Percentiles rank a stretch among this genome's conserved stretches.
Evolutionary conservation across 768 basidiomycete species (phyloP).

Genomic region (Agrocybe pediades): DNA sequence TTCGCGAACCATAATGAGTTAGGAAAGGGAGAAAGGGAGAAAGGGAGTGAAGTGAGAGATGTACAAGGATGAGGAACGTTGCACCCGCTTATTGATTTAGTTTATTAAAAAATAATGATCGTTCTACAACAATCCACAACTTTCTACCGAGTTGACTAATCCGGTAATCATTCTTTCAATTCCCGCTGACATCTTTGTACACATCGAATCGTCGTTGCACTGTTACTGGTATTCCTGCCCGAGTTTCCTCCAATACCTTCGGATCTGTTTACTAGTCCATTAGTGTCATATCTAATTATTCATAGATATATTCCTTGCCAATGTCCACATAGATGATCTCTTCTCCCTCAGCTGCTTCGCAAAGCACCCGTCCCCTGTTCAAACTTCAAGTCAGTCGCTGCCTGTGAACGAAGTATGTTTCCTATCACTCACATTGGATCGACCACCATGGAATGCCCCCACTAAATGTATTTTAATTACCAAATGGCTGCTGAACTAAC

Average conservation of each 20-base stretch:
- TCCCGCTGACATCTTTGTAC: slow-evolving; percentile 69
- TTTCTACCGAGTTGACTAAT: slow-evolving; percentile 43
- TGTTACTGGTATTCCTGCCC: slow-evolving; percentile 90
- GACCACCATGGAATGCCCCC: slow-evolving; percentile 91
- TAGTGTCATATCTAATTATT: neutral
- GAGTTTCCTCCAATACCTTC: slow-evolving; percentile 59
- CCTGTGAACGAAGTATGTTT: neutral
- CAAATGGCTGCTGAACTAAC: neutral
- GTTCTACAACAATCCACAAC: slow-evolving; percentile 46
- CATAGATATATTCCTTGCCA: slow-evolving; percentile 49
- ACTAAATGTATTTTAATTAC: slow-evolving; percentile 42
- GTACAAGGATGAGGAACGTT: neutral
- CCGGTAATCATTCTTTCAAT: slow-evolving; percentile 27
- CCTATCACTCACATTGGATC: slow-evolving; percentile 72
- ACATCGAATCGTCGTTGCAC: slow-evolving; percentile 91
- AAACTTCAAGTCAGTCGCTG: neutral
- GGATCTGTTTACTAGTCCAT: slow-evolving; percentile 42
- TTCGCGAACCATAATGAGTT: slow-evolving; percentile 24
- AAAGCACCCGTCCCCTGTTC: slow-evolving; percentile 71
- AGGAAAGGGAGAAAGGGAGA: slow-evolving; percentile 20
- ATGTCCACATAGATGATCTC: slow-evolving; percentile 80
- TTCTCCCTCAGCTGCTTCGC: slow-evolving; percentile 75
- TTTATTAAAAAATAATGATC: slow-evolving; percentile 31
- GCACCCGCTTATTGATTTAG: neutral
- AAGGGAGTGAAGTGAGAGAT: slow-evolving; percentile 14